Base-by-base conservation (phyloP, 1,284 basidiomycete species). In the Rhodotorula sp. region DNA sequence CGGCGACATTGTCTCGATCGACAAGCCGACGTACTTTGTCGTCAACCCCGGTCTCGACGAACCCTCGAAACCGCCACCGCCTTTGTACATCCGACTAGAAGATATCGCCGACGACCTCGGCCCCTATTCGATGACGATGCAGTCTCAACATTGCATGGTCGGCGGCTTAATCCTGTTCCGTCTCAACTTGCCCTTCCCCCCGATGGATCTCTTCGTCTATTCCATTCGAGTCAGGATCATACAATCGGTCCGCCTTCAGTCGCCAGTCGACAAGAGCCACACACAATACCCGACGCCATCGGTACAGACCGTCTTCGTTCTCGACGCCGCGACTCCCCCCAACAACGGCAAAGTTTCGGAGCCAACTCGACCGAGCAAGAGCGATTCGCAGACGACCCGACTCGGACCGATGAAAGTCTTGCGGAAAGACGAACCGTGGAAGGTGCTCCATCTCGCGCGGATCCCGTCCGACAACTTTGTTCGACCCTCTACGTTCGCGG, bases 181-280 rank as follows among this genome's bases (percentile, higher is more conserved):
- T 52, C 70, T 77, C 39, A 66, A 70, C 18, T 67, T 77, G 21
- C 65, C 73, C 15, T 69, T 72, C 57, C 75, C 75, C 2, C 73
- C 75, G 0, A 62, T 60, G 26, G 65, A 71, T 47, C 43, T 75
- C 65, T 43, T 71, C 52, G 68, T 77, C 65, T 73, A 73, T 60
- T 64, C 70, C 20, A 69, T 77, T 71, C 71, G 72, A 26, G 69
- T 77, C 67, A 75, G 75, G 56, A 70, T 77, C 58, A 56, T 73
- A 29, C 75, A 77, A 48, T 54, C 62, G 12, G 73, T 73, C 58
- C 39, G 54, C n/a, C 69, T 77, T 12, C 63, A 48, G 39, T 77
- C 75, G 5, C 66, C 70, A 10, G 46, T 62, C 60, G 69, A 75
- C 58, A 66, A 63, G 15, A 29, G 51, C 7, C 65, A 68, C 65